Evolutionary conservation across 2,329 filamentous ascomycete genomes (phyloP).

Genomic region (Davidsoniella eucalypti): DNA sequence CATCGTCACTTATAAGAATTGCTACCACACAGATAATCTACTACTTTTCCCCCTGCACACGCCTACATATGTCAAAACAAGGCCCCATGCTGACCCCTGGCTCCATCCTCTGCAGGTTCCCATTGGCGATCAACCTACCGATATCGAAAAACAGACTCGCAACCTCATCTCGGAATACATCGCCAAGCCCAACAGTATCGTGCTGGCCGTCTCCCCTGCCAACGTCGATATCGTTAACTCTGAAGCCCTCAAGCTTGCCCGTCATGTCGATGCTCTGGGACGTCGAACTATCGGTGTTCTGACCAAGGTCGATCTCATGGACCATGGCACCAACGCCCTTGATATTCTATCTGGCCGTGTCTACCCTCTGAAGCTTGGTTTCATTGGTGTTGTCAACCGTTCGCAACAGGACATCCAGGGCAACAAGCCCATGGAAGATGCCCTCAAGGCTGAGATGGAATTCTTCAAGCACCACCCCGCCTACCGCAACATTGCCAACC

Average conservation of each 20-base stretch:
- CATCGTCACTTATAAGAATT: not conserved
- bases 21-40: not conserved
- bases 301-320: conserved; percentile 96
- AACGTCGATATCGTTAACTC: conserved; percentile 99
- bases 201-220: conserved; percentile 88
- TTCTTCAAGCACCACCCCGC: conserved; percentile 97
- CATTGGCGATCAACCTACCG: conserved; percentile 90
- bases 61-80: conserved; percentile 12
- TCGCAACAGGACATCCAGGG: conserved; percentile 97
- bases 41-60: conserved; percentile 4
- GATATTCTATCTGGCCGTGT: conserved; percentile 96
- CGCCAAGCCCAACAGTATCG: conserved; percentile 95
- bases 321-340: conserved; percentile 92
- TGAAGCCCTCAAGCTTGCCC: conserved; percentile 86
- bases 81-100: conserved; percentile 10
- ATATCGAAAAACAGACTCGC: conserved; percentile 97
- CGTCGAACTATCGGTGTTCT: conserved; percentile 90
- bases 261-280: conserved; percentile 90
- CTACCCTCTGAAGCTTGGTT: conserved; percentile 90
- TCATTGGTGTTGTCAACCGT: conserved; percentile 94
- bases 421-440: conserved; percentile 87
- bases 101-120: conserved; percentile 44
- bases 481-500: conserved; percentile 85
- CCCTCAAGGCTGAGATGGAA: conserved; percentile 73
- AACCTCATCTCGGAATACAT: conserved; percentile 97